Evolutionary conservation across 1,284 basidiomycete genomes (phyloP).

Genomic region (Cyathus pygmaeus): DNA sequence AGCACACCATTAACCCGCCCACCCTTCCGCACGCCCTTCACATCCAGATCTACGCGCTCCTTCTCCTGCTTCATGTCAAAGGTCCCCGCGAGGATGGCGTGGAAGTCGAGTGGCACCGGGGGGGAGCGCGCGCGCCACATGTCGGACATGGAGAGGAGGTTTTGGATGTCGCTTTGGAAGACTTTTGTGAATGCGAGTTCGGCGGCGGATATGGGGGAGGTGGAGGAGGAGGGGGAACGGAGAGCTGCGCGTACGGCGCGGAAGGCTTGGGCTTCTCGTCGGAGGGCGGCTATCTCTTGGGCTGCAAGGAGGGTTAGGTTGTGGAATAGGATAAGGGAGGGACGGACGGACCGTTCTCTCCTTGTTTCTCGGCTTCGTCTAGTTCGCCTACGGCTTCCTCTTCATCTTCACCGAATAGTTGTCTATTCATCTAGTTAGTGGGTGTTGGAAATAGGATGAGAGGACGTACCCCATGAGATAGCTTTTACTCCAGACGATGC

Average conservation of each 20-base stretch:
- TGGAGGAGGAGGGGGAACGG: slow-evolving; percentile 43
- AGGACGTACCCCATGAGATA: slow-evolving; percentile 91
- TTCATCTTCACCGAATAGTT: slow-evolving; percentile 93
- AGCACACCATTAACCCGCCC: slow-evolving; percentile 27
- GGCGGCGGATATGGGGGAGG: slow-evolving; percentile 1
- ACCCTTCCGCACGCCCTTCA: slow-evolving; percentile 5
- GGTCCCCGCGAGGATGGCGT: slow-evolving; percentile 69
- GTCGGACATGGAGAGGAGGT: slow-evolving; percentile 94
- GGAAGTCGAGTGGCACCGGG: slow-evolving; percentile 87
- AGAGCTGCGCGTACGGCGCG: slow-evolving; percentile 77
- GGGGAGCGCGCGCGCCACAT: slow-evolving; percentile 95
- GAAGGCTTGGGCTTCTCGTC: slow-evolving; percentile 92
- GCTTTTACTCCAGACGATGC: slow-evolving; percentile 99
- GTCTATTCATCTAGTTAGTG: slow-evolving; percentile 57
- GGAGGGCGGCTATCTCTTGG: slow-evolving; percentile 89
- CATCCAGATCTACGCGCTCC: neutral
- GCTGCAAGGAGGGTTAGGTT: slow-evolving; percentile 57
- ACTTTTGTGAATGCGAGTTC: slow-evolving; percentile 60
- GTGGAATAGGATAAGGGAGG: slow-evolving; percentile 4
- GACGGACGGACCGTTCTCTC: slow-evolving; percentile 78
- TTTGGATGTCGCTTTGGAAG: slow-evolving; percentile 88
- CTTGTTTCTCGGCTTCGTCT: slow-evolving; percentile 87
- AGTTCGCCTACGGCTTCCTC: slow-evolving; percentile 76
- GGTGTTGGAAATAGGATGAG: neutral
- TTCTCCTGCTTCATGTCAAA: slow-evolving; percentile 53